phyloP scores from a whole-genome alignment of 2,329 filamentous ascomycete genomes.

The Penicillium verrucosum region DNA sequence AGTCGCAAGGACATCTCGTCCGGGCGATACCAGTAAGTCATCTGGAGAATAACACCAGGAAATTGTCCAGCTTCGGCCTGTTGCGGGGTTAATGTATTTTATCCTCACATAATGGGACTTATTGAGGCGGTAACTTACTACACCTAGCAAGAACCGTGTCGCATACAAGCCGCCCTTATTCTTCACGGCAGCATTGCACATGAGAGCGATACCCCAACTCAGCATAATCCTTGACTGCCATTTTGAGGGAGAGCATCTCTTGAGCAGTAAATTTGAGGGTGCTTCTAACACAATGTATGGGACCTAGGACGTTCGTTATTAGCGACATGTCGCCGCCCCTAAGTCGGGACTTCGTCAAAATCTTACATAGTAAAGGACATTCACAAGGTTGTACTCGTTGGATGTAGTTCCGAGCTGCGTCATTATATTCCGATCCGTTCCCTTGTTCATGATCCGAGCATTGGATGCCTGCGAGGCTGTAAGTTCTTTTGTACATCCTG shows the following conservation, averaged over 20 bases:
- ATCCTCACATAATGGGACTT: neutral
- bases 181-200: constrained; percentile 41
- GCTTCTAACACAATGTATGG: constrained; percentile 27
- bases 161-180: constrained; percentile 40
- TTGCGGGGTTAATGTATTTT: neutral
- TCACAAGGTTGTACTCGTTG: constrained; percentile 35
- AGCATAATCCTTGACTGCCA: constrained; percentile 34
- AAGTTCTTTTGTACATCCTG: neutral
- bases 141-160: constrained; percentile 42
- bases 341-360: neutral
- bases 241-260: constrained; percentile 29
- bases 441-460: constrained; percentile 37
- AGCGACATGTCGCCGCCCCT: neutral
- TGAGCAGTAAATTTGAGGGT: constrained; percentile 30
- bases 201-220: constrained; percentile 28
- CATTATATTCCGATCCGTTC: constrained; percentile 28
- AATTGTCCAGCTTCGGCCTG: constrained; percentile 44
- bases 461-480: constrained; percentile 29
- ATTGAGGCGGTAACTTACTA: constrained; percentile 21
- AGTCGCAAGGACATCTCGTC: constrained; percentile 46
- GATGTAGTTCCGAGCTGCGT: constrained; percentile 29
- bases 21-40: constrained; percentile 49
- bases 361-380: constrained; percentile 36
- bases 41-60: constrained; percentile 42
- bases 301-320: constrained; percentile 9